phyloP scores from a whole-genome alignment of 805 yeast genomes.

The Myxozyma melibiosi region DNA sequence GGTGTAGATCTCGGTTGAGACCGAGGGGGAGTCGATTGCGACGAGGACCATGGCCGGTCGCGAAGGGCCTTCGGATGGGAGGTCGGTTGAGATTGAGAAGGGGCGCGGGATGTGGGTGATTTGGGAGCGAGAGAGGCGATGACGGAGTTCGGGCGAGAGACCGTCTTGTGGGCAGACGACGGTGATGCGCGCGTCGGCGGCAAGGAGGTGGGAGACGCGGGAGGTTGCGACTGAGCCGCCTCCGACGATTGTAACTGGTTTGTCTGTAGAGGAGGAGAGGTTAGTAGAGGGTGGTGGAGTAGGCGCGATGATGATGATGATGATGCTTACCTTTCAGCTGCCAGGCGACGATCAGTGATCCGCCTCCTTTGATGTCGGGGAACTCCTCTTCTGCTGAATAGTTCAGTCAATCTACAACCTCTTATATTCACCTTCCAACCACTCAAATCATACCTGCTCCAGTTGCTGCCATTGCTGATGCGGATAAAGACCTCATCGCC shows the following conservation, averaged over 20 bases:
- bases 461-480: no score
- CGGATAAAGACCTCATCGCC: no score
- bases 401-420: no score
- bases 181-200: constrained; percentile 71
- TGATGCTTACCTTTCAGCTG: constrained; percentile 58
- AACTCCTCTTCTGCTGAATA: neutral
- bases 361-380: constrained; percentile 39
- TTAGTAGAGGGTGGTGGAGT: neutral
- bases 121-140: constrained; percentile 42
- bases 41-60: constrained; percentile 64
- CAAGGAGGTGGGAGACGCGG: constrained; percentile 64
- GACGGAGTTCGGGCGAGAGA: constrained; percentile 43
- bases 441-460: no score
- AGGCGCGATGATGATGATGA: neutral
- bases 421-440: no score
- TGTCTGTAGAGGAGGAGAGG: neutral
- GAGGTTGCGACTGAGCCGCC: constrained; percentile 74
- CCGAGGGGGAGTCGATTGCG: constrained; percentile 70
- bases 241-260: constrained; percentile 17
- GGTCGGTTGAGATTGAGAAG: constrained; percentile 24
- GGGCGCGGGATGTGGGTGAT: constrained; percentile 45
- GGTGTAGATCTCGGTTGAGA: constrained; percentile 60
- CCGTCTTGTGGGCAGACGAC: constrained; percentile 53
- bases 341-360: constrained; percentile 72
- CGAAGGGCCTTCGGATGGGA: constrained; percentile 40